Conservation (phyloP, 202 grass and related monocot species). For the Thinopyrum obtusiflorum region DNA sequence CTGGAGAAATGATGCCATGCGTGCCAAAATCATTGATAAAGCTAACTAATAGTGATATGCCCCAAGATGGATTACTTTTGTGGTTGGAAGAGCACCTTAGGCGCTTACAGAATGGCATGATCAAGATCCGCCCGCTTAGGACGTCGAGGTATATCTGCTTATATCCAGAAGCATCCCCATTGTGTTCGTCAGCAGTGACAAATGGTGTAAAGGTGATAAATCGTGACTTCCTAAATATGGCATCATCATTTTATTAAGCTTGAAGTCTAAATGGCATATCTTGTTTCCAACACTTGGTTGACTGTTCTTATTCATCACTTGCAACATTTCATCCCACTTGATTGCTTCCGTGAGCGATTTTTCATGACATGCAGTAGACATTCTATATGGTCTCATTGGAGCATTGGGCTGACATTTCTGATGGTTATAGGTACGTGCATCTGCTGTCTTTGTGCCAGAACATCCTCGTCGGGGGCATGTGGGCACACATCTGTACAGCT, state of each 20-base stretch:
- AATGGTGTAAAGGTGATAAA: slow-evolving; percentile 80
- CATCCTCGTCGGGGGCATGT: neutral
- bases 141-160: slow-evolving; percentile 61
- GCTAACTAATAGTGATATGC: slow-evolving; percentile 38
- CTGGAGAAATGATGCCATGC: slow-evolving; percentile 74
- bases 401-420: slow-evolving; percentile 24
- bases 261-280: neutral
- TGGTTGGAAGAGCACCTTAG: slow-evolving; percentile 95
- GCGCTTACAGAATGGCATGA: slow-evolving; percentile 68
- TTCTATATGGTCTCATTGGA: neutral
- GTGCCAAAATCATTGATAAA: slow-evolving; percentile 68
- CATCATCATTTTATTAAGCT: slow-evolving; percentile 17
- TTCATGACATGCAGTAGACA: neutral
- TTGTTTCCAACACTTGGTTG: neutral
- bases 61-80: slow-evolving; percentile 80
- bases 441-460: slow-evolving; percentile 85
- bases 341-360: neutral
- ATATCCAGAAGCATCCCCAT: slow-evolving; percentile 71
- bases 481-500: slow-evolving; percentile 37
- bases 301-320: neutral
- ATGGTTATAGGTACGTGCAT: slow-evolving; percentile 69
- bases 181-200: slow-evolving; percentile 64
- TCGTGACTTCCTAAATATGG: slow-evolving; percentile 15
- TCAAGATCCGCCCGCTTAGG: slow-evolving; percentile 46
- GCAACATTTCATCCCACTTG: neutral